Evolutionary conservation across 2,329 filamentous ascomycete species (phyloP).

Genomic region (Metarhizium album): DNA sequence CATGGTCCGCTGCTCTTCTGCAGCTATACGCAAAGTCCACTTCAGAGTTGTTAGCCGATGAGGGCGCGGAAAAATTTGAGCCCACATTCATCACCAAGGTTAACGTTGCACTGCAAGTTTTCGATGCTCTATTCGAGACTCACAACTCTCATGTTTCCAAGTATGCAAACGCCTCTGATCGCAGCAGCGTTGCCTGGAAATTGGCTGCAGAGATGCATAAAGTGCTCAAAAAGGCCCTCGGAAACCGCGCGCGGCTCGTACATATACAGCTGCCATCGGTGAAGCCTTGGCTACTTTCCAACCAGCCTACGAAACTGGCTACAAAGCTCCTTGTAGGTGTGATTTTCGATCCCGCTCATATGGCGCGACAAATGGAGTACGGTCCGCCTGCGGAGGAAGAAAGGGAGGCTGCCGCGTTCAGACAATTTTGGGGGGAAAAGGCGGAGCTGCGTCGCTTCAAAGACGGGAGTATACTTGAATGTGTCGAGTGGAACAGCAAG

Average conservation of each 20-base stretch:
- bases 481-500: constrained; percentile 69
- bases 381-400: constrained; percentile 81
- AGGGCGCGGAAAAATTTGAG: constrained; percentile 69
- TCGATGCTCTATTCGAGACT: constrained; percentile 35
- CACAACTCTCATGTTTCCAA: constrained; percentile 19
- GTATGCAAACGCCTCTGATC: constrained; percentile 23
- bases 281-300: constrained; percentile 19
- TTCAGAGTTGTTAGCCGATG: constrained; percentile 63
- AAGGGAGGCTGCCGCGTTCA: constrained; percentile 69
- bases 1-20: constrained; percentile 69
- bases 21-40: constrained; percentile 66
- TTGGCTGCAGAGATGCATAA: constrained; percentile 50
- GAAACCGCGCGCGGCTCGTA: constrained; percentile 62
- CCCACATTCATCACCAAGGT: constrained; percentile 65
- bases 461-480: constrained; percentile 88
- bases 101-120: constrained; percentile 43
- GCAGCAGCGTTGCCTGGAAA: constrained; percentile 31
- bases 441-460: constrained; percentile 89
- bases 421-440: constrained; percentile 90
- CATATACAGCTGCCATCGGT: constrained; percentile 37
- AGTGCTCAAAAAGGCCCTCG: constrained; percentile 59
- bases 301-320: constrained; percentile 10
- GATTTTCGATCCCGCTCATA: constrained; percentile 61
- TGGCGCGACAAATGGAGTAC: constrained; percentile 70
- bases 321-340: constrained; percentile 52